Evolutionary conservation across 768 basidiomycete genomes (phyloP).

Genomic region (Thelephora ganbajun): DNA sequence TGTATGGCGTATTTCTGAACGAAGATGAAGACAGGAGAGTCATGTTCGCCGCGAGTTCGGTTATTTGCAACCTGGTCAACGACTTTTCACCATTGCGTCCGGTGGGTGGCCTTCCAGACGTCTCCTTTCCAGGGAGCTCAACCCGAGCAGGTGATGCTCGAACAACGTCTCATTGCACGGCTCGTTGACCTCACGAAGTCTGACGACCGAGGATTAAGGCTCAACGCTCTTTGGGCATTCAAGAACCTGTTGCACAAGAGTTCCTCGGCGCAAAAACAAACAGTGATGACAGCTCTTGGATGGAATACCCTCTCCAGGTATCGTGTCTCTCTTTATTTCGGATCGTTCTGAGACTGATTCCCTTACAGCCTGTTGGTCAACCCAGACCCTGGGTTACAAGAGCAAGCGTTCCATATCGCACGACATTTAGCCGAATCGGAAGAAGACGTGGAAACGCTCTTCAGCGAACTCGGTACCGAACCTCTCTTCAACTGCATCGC

Average conservation of each 20-base stretch:
- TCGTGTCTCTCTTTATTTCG: constrained; percentile 11
- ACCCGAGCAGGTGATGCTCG: constrained; percentile 39
- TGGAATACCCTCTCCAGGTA: constrained; percentile 51
- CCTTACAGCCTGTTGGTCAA: constrained; percentile 38
- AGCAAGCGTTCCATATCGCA: constrained; percentile 56
- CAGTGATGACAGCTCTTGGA: constrained; percentile 54
- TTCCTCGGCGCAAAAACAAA: constrained; percentile 39
- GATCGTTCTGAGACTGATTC: background rate
- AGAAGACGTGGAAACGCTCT: constrained; percentile 48
- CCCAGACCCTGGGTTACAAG: constrained; percentile 39
- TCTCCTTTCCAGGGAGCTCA: background rate
- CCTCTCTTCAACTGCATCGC: constrained; percentile 32
- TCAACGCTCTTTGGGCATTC: constrained; percentile 76
- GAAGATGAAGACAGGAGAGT: constrained; percentile 59
- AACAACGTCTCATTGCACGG: constrained; percentile 51
- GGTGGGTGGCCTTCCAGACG: constrained; percentile 27
- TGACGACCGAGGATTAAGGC: constrained; percentile 39
- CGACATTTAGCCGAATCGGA: constrained; percentile 56
- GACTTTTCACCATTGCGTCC: constrained; percentile 72
- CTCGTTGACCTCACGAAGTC: constrained; percentile 43
- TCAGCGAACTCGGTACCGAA: constrained; percentile 35
- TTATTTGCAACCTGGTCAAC: constrained; percentile 75
- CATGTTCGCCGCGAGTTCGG: constrained; percentile 52
- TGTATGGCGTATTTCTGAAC: constrained; percentile 45
- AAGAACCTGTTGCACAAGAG: constrained; percentile 72